Base-by-base conservation (phyloP, 495 filamentous ascomycete genomes). In the Penicillium canariense region DNA sequence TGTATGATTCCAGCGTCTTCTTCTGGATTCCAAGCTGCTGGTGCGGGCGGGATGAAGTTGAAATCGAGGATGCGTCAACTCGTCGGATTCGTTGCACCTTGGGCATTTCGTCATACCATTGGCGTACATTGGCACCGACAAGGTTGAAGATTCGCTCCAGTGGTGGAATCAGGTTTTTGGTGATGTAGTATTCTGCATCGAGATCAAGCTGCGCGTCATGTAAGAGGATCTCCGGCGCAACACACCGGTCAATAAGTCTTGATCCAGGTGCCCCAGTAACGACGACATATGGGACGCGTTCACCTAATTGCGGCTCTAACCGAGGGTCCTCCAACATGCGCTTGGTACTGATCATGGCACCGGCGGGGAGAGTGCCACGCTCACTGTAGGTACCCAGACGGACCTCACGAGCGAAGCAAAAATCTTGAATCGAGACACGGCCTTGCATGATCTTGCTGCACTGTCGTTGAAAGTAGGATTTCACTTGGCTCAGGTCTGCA, bases 81-180 rank as follows among this genome's bases (percentile, higher is more conserved):
- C 78, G 77, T 25, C 83, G 81, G 32, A 93, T 82, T 3, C 86
- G 81, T 60, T 89, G 89, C 30, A 89, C 78, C 68, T 95, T 96
- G 20, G 94, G 94, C 90, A 96, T 96, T 69, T 96, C 90, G 49
- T 96, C 91, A 56, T 91, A 97, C 94, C 94, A 98, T 50, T 82
- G 78, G 14, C 88, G 78, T 11, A 97, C 88, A 68, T 95, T 95
- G 17, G 91, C 94, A 27, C 94, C 94, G 23, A 97, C 90, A 11
- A 98, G 84, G 67, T 95, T 96, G 78, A 98, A 97, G 48, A 98
- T 97, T 12, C 94, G 84, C 70, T 96, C 94, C 3, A 98, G 79
- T 3, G 94, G 94, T 17, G 95, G 95, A 45, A 98, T 94, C 22
- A 98, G 63, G 62, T 96, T 97, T 76, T 96, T 97, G 7, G 81